Conservation (phyloP, 305 asterid genomes). For the Fraxinus angustifolia region DNA sequence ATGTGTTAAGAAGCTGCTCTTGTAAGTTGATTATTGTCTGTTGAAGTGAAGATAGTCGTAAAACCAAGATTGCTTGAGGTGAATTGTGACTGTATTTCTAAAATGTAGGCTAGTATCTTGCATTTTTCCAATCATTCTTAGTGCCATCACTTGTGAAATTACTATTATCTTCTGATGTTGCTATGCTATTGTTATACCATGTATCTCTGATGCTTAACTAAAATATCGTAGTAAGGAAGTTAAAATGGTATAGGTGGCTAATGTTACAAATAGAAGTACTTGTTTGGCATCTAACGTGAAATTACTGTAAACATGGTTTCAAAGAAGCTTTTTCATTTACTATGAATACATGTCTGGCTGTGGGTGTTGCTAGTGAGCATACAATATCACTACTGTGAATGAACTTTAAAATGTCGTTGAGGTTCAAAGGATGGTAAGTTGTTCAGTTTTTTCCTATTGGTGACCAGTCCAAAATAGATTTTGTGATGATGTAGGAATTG, state of each 20-base stretch:
- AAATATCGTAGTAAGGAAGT: neutral
- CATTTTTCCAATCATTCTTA: neutral
- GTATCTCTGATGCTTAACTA: neutral
- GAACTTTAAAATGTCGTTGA: neutral
- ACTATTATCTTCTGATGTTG: neutral
- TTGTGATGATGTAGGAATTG: neutral
- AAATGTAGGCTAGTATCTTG: neutral
- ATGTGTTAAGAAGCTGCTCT: neutral
- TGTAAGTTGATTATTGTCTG: neutral
- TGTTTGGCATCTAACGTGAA: neutral
- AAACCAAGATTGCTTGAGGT: neutral
- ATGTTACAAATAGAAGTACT: neutral
- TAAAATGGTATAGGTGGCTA: neutral
- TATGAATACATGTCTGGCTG: neutral
- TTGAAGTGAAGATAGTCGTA: neutral
- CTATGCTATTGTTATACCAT: neutral
- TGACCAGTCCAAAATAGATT: neutral
- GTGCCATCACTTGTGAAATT: slow-evolving; percentile 1
- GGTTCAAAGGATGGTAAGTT: neutral
- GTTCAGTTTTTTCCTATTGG: neutral
- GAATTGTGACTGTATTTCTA: neutral
- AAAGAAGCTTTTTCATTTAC: neutral
- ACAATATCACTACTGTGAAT: neutral
- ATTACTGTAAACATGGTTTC: neutral
- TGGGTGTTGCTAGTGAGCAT: neutral